These are phyloP conservation scores for Pyrenophora tritici-repentis DNA, from an alignment of 2,329 filamentous ascomycete species.

Conservation along the genomic window DNA sequence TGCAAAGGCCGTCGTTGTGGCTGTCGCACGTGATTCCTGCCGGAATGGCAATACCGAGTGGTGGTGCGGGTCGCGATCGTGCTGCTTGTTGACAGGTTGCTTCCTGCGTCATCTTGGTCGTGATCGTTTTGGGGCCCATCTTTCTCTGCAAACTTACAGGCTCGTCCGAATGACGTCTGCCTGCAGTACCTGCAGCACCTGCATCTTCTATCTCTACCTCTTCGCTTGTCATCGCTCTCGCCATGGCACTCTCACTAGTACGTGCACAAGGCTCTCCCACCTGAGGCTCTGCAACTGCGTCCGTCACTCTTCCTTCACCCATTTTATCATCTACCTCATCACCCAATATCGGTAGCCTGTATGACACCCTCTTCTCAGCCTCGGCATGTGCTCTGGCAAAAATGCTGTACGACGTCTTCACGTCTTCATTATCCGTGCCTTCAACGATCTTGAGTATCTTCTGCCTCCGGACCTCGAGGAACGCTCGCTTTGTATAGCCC, in stretches of 20 bases:
- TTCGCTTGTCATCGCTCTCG: background rate
- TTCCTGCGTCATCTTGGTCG: background rate
- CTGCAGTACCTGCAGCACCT: too few species aligned
- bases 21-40: background rate
- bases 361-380: background rate
- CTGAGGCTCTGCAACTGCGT: background rate
- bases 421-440: background rate
- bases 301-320: background rate
- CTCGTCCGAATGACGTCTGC: too few species aligned
- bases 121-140: background rate
- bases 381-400: background rate
- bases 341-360: slow-evolving; percentile 8
- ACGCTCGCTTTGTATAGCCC: background rate
- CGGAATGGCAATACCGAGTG: background rate
- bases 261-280: too few species aligned
- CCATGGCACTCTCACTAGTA: too few species aligned
- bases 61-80: background rate
- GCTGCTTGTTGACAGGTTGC: background rate
- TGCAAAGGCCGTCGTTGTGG: background rate
- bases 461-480: background rate
- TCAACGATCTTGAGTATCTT: background rate
- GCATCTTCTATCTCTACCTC: background rate
- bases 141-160: background rate
- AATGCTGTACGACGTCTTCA: background rate
- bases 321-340: background rate